These are phyloP conservation scores for Pythium sukuiense DNA, from an alignment of 352 stramenopile species.

Conservation along the genomic window DNA sequence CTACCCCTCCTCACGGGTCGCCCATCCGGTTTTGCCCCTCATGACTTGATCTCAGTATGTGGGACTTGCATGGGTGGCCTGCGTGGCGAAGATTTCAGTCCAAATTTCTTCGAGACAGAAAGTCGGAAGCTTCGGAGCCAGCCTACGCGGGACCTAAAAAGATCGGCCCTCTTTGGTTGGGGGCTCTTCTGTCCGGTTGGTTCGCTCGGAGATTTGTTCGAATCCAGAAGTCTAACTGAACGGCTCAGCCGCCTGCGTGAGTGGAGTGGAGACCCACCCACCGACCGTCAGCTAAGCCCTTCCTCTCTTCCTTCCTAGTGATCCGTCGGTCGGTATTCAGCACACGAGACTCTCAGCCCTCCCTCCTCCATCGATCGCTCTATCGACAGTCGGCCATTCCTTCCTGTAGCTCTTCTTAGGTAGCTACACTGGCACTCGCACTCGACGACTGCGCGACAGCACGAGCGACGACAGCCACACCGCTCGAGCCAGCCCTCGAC, in stretches of 20 bases:
- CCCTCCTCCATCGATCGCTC: background rate
- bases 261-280: slow-evolving; percentile 2
- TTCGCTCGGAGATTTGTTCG: slow-evolving; percentile 23
- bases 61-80: slow-evolving; percentile 2
- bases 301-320: slow-evolving; percentile 13
- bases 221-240: slow-evolving; percentile 33
- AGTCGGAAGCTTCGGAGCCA: slow-evolving; percentile 33
- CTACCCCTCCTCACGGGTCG: slow-evolving; percentile 22
- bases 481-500: background rate
- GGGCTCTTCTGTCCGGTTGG: slow-evolving; percentile 4
- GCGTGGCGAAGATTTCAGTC: slow-evolving; percentile 45
- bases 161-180: background rate
- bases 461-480: slow-evolving; percentile 7
- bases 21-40: slow-evolving; percentile 12
- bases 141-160: slow-evolving; percentile 5
- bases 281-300: background rate
- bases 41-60: slow-evolving; percentile 31
- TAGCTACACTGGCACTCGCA: slow-evolving; percentile 1
- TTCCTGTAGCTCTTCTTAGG: slow-evolving; percentile 3
- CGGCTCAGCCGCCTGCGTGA: slow-evolving; percentile 21
- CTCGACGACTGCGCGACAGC: slow-evolving; percentile 24
- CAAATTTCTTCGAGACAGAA: slow-evolving; percentile 47
- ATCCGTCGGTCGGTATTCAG: slow-evolving; percentile 25
- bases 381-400: slow-evolving; percentile 6
- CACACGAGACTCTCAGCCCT: slow-evolving; percentile 7